phyloP scores from a whole-genome alignment of 805 yeast genomes.

The Wilhelminamyces savonicus region DNA sequence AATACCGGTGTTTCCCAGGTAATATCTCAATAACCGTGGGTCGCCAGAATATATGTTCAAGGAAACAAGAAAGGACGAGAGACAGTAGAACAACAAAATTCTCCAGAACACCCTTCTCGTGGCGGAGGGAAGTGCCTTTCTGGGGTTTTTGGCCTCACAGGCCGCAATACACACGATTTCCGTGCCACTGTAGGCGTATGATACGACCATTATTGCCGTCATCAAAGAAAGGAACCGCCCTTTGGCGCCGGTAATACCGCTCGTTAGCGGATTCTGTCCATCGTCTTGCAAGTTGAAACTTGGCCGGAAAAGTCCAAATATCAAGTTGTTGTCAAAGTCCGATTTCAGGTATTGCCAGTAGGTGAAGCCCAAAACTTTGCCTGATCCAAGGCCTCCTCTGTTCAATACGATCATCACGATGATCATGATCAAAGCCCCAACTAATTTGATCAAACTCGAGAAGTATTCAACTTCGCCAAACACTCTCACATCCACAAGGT shows the following conservation, averaged over 20 bases:
- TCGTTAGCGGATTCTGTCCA: conserved; percentile 42
- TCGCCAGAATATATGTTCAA: conserved; percentile 74
- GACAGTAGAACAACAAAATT: conserved; percentile 55
- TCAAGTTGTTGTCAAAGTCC: conserved; percentile 37
- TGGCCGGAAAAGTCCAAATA: conserved; percentile 71
- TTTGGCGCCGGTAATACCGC: conserved; percentile 54
- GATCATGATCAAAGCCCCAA: conserved; percentile 46
- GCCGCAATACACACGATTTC: conserved; percentile 81
- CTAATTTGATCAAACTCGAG: conserved; percentile 52
- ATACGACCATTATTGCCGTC: conserved; percentile 56
- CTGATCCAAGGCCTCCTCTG: conserved; percentile 45
- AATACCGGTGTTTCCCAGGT: conserved; percentile 29
- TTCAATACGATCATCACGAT: conserved; percentile 62
- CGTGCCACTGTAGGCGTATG: conserved; percentile 76
- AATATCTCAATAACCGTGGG: conserved; percentile 59
- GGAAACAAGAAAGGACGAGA: conserved; percentile 65
- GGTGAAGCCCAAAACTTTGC: conserved; percentile 45
- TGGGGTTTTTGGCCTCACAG: conserved; percentile 78
- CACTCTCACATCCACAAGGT: conserved; percentile 61
- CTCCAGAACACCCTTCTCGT: conserved; percentile 71
- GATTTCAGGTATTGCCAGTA: conserved; percentile 60
- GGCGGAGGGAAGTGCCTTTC: conserved; percentile 71
- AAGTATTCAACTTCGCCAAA: conserved; percentile 72
- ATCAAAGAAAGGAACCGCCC: conserved; percentile 60
- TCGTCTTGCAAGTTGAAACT: conserved; percentile 59